A percentile compares a stretch with the other conserved stretches of the same genome.
These are phyloP conservation scores for Anthoceros angustus DNA, from an alignment of 225 moss, liverwort and hornwort species.

Conservation along the genomic window DNA sequence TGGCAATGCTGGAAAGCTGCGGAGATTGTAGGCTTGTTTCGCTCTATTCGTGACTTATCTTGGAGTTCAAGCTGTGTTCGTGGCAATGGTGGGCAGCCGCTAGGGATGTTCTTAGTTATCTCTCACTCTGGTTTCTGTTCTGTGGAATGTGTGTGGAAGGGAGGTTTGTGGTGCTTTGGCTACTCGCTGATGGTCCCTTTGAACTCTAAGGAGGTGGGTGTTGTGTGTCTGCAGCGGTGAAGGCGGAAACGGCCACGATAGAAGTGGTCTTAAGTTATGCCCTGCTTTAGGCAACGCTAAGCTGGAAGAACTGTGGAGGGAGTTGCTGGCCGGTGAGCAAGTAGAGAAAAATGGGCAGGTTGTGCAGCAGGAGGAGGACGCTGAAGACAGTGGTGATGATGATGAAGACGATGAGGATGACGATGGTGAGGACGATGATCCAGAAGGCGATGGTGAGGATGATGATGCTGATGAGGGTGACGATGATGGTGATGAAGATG, in stretches of 20 bases:
- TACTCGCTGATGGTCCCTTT: no score
- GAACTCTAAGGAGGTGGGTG: no score
- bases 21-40: no score
- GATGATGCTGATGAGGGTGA: constrained; percentile 1
- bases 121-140: no score
- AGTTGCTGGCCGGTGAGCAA: not conserved
- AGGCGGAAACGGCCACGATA: not conserved
- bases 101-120: no score
- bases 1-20: no score
- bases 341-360: not conserved
- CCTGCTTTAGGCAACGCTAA: not conserved
- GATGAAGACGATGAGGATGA: not conserved
- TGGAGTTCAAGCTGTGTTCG: no score
- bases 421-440: not conserved
- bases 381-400: not conserved
- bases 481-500: not conserved
- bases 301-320: not conserved
- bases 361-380: not conserved
- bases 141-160: no score
- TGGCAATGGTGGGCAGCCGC: no score
- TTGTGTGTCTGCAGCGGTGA: no score
- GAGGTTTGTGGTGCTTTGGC: no score
- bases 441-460: not conserved
- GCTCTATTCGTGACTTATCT: no score
- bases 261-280: not conserved